Conservation (phyloP, 306 rosid species). For the Quercus suber region DNA sequence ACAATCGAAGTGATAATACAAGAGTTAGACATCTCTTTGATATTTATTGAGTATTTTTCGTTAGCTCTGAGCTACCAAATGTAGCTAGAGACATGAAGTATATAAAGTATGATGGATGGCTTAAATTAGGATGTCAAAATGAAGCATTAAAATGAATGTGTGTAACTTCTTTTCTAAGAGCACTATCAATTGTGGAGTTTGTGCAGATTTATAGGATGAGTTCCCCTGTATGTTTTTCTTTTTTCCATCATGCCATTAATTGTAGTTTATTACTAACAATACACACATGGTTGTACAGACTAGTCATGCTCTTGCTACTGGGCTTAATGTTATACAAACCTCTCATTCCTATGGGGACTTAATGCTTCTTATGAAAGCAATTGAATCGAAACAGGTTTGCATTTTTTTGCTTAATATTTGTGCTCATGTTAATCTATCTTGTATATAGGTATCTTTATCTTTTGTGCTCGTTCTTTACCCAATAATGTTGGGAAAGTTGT, state of each 20-base stretch:
- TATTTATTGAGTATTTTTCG: not conserved
- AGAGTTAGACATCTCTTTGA: not conserved
- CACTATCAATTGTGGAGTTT: not conserved
- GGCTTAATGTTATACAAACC: conserved; percentile 76
- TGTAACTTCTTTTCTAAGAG: not conserved
- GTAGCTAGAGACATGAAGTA: not conserved
- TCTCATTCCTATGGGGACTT: conserved; percentile 85
- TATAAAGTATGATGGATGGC: not conserved
- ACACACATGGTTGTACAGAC: conserved; percentile 47
- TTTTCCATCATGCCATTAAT: not conserved
- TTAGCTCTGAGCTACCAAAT: not conserved
- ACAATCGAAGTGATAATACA: not conserved
- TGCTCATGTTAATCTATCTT: not conserved
- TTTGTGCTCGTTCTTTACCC: conserved; percentile 7
- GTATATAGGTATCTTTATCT: conserved; percentile 11
- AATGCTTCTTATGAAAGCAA: conserved; percentile 73
- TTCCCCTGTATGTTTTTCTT: conserved; percentile 1
- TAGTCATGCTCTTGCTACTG: conserved; percentile 65
- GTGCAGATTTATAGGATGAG: not conserved
- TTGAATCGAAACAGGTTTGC: conserved; percentile 66
- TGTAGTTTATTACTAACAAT: conserved; percentile 5
- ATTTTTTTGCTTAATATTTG: conserved; percentile 22
- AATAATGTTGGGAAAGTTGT: not conserved
- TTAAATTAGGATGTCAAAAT: not conserved
- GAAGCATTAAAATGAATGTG: not conserved